Conservation (phyloP, 2,329 filamentous ascomycete genomes). For the Neophaeococcomyces mojaviensis region DNA sequence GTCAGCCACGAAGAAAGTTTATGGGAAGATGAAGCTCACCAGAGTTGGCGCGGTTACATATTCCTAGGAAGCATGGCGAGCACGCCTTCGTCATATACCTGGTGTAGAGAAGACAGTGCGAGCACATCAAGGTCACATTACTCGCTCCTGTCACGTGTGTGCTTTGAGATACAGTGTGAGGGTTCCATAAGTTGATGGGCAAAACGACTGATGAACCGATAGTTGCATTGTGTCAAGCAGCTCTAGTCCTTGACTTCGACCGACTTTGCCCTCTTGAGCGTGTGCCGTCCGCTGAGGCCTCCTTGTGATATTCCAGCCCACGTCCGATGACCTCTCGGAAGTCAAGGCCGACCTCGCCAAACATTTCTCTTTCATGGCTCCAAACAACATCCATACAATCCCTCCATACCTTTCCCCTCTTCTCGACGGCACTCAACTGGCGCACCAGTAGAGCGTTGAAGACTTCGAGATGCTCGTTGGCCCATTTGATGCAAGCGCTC, state of each 20-base stretch:
- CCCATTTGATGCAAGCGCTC: conserved; percentile 95
- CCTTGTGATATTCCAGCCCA: conserved; percentile 28
- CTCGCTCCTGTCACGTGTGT: too few relatives aligned
- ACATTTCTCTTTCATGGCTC: conserved; percentile 63
- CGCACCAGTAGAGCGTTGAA: conserved; percentile 78
- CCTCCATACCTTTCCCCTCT: conserved; percentile 66
- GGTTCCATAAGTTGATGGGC: too few relatives aligned
- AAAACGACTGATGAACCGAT: too few relatives aligned
- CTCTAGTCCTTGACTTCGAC: background rate
- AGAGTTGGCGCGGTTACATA: too few relatives aligned
- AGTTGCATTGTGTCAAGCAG: background rate
- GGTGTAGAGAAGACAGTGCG: too few relatives aligned
- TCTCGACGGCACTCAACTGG: conserved; percentile 80
- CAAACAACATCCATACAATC: conserved; percentile 76
- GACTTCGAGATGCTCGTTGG: conserved; percentile 85
- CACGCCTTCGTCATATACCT: too few relatives aligned
- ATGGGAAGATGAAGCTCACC: too few relatives aligned
- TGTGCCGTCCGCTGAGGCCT: background rate
- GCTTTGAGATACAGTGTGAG: too few relatives aligned
- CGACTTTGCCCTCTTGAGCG: background rate
- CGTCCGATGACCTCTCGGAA: conserved; percentile 74
- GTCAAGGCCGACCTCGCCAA: conserved; percentile 81
- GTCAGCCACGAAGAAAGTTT: too few relatives aligned
- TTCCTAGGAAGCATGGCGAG: too few relatives aligned
- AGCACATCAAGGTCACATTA: too few relatives aligned